Base-by-base conservation (phyloP, 2,329 filamentous ascomycete species). In the Bipolaris victoriae region DNA sequence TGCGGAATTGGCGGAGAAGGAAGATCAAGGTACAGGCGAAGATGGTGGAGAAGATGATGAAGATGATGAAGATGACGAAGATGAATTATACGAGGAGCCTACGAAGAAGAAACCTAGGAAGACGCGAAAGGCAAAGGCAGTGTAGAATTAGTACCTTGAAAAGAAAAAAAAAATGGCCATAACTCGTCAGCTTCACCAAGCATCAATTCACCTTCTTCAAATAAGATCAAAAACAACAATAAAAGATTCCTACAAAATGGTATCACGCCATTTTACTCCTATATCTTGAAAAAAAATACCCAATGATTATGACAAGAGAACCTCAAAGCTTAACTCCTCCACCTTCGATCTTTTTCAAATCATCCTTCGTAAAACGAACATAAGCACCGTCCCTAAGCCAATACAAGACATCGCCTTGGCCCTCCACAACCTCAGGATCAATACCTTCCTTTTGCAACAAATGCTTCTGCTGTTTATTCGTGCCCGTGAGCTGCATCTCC, bases 401-500 rank as follows among this genome's bases (percentile, higher is more conserved):
- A 49, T 73, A 81, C 52, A 81, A 49, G 48, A 63, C 60, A 56
- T 78, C 78, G 2, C 76, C 77, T 5, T 49, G 46, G 11, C 44
- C 60, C 36, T 77, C 75, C 7, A 80, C 77, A 11, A 63, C 63
- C 0, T 69, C 65, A 0, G 77, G 64, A 46, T 81, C 74, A 44
- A 81, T 76, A 0, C 80, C 80, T 29, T 82, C 76, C 10, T 70
- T 63, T 47, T 77, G 72, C 31, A 81, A 63, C 2, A 67, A 61
- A 16, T 74, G 71, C 56, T 82, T 82, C 65, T 80, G 79, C 44
- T 80, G 66, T 67, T 82, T 81, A 65, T 80, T 78, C 29, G 79
- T 81, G 1, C 76, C 79, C n/a, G 79, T 81, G 16, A 76, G 77
- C 33, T 77, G 76, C 57, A 81, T 72, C 39, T 72, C 62, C 49